Evolutionary conservation across 1,284 basidiomycete genomes (phyloP).

Genomic region (Trichosporon inkin): DNA sequence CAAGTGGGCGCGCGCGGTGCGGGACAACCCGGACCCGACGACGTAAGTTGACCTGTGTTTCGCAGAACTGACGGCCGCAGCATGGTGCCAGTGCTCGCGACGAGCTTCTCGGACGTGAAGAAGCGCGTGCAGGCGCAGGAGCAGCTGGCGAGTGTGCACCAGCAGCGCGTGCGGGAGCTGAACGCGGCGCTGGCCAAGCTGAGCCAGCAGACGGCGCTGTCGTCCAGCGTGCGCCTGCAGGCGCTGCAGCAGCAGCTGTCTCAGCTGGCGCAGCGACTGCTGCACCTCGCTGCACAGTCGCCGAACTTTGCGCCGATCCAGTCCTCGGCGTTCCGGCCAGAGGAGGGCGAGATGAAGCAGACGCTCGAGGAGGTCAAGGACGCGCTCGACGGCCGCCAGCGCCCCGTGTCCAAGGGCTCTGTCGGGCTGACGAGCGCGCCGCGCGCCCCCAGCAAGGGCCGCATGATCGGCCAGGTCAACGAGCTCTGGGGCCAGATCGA

Average conservation of each 20-base stretch:
- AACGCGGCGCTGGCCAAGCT: slow-evolving; percentile 63
- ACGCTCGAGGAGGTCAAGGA: slow-evolving; percentile 71
- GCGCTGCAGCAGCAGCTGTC: slow-evolving; percentile 65
- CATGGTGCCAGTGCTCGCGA: slow-evolving; percentile 74
- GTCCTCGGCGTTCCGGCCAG: slow-evolving; percentile 70
- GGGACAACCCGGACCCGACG: slow-evolving; percentile 76
- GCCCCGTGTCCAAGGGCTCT: slow-evolving; percentile 9
- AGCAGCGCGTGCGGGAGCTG: slow-evolving; percentile 68
- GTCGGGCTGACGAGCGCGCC: slow-evolving; percentile 20
- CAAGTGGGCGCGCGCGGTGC: slow-evolving; percentile 71
- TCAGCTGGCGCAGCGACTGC: slow-evolving; percentile 68
- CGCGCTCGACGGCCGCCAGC: slow-evolving; percentile 58
- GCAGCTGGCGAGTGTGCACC: slow-evolving; percentile 64
- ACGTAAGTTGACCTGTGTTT: slow-evolving; percentile 57
- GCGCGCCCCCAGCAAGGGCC: slow-evolving; percentile 47
- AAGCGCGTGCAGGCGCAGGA: slow-evolving; percentile 74
- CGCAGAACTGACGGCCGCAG: slow-evolving; percentile 51
- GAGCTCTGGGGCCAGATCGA: slow-evolving; percentile 82
- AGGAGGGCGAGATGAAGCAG: slow-evolving; percentile 68
- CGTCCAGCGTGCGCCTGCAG: slow-evolving; percentile 65
- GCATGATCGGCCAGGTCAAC: slow-evolving; percentile 61
- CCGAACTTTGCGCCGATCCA: slow-evolving; percentile 74
- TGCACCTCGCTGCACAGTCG: slow-evolving; percentile 68
- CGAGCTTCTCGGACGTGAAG: slow-evolving; percentile 76
- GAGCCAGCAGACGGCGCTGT: slow-evolving; percentile 63